These are phyloP conservation scores for Vaccinium vitisidaea DNA, from an alignment of 148 eudicot genomes.

Conservation along the genomic window DNA sequence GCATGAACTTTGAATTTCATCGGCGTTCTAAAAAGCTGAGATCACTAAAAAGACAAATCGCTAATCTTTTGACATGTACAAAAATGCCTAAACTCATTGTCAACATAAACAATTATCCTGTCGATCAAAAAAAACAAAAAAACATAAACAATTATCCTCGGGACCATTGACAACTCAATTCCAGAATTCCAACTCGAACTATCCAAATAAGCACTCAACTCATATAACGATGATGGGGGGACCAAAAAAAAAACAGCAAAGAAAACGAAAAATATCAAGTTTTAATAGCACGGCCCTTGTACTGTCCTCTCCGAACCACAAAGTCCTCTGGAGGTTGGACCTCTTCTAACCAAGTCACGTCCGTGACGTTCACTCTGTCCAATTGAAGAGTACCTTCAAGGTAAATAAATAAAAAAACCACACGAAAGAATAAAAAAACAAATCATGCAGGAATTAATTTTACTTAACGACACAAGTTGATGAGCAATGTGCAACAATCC, in stretches of 20 bases:
- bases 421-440: not conserved
- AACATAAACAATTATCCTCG: not conserved
- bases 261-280: constrained; percentile 12
- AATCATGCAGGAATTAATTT: not conserved
- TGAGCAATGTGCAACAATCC: not conserved
- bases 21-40: not conserved
- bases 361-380: constrained; percentile 34
- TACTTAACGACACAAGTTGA: not conserved
- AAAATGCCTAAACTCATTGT: constrained; percentile 10
- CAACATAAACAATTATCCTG: not conserved
- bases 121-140: too few relatives aligned
- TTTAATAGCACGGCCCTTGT: constrained; percentile 43
- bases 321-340: constrained; percentile 46
- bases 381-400: constrained; percentile 34
- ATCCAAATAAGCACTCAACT: not conserved
- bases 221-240: not conserved
- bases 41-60: not conserved
- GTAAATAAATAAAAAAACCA: not conserved
- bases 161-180: constrained; percentile 8
- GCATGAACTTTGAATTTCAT: not conserved
- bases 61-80: constrained; percentile 14
- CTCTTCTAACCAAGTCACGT: constrained; percentile 50
- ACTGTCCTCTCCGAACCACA: constrained; percentile 44
- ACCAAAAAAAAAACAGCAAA: not conserved
- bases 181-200: constrained; percentile 11